phyloP scores from a whole-genome alignment of 352 stramenopile genomes.

The Elongisporangium undulatum region DNA sequence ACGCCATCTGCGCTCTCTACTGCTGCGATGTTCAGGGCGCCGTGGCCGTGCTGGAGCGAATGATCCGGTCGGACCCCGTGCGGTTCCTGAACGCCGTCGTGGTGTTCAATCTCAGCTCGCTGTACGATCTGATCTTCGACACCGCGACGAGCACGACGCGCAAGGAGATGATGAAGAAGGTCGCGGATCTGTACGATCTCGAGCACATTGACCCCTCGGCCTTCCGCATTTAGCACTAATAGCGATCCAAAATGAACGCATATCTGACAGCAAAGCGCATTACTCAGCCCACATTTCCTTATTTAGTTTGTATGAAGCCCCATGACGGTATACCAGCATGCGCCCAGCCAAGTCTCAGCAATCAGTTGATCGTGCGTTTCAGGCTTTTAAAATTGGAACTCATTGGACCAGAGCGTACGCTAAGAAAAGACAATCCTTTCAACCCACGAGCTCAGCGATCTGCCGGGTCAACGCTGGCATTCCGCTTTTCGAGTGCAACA shows the following conservation, averaged over 20 bases:
- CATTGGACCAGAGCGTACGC: neutral
- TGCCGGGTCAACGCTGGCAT: neutral
- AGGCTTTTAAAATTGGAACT: no score
- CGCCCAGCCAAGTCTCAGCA: no score
- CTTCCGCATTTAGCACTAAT: conserved; percentile 65
- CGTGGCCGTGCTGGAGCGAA: conserved; percentile 60
- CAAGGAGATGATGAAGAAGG: conserved; percentile 84
- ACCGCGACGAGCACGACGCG: conserved; percentile 68
- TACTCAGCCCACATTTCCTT: no score
- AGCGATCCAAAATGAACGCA: neutral
- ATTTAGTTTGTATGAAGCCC: no score
- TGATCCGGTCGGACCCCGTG: conserved; percentile 62
- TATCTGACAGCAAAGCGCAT: no score
- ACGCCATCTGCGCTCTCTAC: conserved; percentile 76
- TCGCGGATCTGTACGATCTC: conserved; percentile 67
- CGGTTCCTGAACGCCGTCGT: conserved; percentile 68
- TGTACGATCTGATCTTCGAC: conserved; percentile 78
- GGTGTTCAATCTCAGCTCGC: conserved; percentile 78
- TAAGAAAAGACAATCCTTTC: neutral
- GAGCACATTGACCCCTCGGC: conserved; percentile 64
- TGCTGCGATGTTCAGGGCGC: conserved; percentile 75
- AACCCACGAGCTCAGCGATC: no score
- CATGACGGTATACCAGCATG: no score
- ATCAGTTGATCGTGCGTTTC: no score
- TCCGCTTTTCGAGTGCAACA: neutral